These are phyloP conservation scores for Aspergillus avenaceus DNA, from an alignment of 495 filamentous ascomycete genomes.

Conservation along the genomic window DNA sequence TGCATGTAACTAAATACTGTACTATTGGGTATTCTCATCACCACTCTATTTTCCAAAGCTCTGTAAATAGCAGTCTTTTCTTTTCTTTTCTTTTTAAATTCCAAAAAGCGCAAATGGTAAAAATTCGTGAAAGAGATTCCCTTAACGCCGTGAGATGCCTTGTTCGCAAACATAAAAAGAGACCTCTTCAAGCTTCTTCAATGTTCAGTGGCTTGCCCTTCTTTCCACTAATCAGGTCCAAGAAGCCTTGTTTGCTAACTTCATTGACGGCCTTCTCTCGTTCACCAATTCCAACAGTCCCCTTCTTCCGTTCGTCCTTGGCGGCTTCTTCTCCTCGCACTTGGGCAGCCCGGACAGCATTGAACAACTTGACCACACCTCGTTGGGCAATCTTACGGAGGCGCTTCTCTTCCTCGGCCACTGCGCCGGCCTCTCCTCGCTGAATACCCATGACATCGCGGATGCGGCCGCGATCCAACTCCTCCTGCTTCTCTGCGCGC, in stretches of 20 bases:
- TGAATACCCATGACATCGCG: conserved; percentile 71
- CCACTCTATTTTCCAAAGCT: conserved; percentile 15
- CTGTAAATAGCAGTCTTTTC: conserved; percentile 20
- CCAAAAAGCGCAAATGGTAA: conserved; percentile 5
- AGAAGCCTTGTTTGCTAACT: conserved; percentile 93
- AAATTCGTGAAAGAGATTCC: conserved; percentile 18
- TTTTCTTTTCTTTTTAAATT: too few species aligned
- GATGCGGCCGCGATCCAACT: conserved; percentile 81
- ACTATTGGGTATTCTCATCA: conserved; percentile 20
- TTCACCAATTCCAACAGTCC: conserved; percentile 67
- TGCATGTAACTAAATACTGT: conserved; percentile 5
- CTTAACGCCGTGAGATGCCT: conserved; percentile 41
- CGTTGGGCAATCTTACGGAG: conserved; percentile 83
- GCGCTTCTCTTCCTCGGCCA: conserved; percentile 73
- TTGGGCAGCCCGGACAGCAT: conserved; percentile 89
- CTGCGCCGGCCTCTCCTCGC: conserved; percentile 42
- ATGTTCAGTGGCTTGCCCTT: conserved; percentile 48
- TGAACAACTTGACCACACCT: conserved; percentile 92
- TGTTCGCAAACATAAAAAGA: conserved; percentile 14
- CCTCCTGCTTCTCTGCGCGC: conserved; percentile 74
- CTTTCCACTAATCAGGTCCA: conserved; percentile 74
- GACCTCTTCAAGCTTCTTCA: conserved; percentile 39
- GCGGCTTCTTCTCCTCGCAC: conserved; percentile 75
- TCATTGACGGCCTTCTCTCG: conserved; percentile 83
- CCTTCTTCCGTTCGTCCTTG: conserved; percentile 60